Evolutionary conservation across 1,139 yeast genomes (phyloP).

Genomic region (Pichia sp.): DNA sequence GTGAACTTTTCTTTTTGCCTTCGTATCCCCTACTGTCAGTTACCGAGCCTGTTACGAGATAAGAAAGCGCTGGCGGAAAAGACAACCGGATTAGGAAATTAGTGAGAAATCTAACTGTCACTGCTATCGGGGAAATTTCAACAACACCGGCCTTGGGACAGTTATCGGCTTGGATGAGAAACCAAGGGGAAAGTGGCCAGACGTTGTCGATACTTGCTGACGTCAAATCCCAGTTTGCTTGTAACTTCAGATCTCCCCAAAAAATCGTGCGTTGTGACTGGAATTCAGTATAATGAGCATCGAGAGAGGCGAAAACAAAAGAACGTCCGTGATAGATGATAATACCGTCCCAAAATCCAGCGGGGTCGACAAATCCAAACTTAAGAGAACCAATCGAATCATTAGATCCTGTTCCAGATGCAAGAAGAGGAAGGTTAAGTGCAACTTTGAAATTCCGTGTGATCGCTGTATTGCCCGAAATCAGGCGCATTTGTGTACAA

Average conservation of each 20-base stretch:
- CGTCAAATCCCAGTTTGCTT: too few relatives aligned
- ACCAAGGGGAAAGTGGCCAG: too few relatives aligned
- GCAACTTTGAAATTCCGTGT: conserved; percentile 35
- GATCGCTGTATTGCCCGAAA: conserved; percentile 32
- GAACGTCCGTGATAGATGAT: not conserved
- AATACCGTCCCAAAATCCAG: not conserved
- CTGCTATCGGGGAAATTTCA: not conserved
- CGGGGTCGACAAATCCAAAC: conserved; percentile 17
- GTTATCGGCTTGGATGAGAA: too few relatives aligned
- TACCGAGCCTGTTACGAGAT: not conserved
- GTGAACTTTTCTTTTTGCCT: too few relatives aligned
- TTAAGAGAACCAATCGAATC: conserved; percentile 26
- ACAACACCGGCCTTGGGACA: not conserved
- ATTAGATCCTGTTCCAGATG: conserved; percentile 32
- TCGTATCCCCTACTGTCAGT: not conserved
- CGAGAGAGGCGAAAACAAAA: not conserved
- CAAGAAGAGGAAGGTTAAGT: conserved; percentile 32
- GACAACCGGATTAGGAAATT: not conserved
- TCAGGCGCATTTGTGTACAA: conserved; percentile 28
- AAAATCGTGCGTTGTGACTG: not conserved
- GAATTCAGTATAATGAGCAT: not conserved
- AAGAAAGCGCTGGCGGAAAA: not conserved
- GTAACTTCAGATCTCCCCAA: too few relatives aligned
- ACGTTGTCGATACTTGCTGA: too few relatives aligned
- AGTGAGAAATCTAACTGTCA: not conserved